Evolutionary conservation across 805 yeast species (phyloP).

Genomic region (Candida hungchunana): DNA sequence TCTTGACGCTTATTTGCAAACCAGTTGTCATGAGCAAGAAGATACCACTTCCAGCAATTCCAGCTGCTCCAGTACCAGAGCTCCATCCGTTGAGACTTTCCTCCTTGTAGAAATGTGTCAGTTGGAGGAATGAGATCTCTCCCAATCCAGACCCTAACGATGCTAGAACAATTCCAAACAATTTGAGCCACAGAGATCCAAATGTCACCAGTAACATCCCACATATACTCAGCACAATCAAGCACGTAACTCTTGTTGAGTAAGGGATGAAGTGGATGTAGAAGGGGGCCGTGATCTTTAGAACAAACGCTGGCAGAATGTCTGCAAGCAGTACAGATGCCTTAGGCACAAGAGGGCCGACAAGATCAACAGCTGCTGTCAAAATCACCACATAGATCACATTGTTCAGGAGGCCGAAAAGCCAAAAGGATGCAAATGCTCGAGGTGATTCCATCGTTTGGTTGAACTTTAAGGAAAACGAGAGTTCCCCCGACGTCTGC

Average conservation of each 20-base stretch:
- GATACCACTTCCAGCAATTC: slow-evolving; percentile 72
- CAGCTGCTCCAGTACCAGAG: slow-evolving; percentile 96
- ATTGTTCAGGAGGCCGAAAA: slow-evolving; percentile 84
- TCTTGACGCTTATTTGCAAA: slow-evolving; percentile 48
- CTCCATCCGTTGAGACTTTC: slow-evolving; percentile 81
- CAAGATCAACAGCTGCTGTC: slow-evolving; percentile 89
- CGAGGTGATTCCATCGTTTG: neutral
- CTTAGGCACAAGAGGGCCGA: slow-evolving; percentile 79
- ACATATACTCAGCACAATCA: slow-evolving; percentile 54
- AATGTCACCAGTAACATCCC: slow-evolving; percentile 70
- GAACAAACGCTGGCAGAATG: slow-evolving; percentile 72
- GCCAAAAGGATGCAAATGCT: slow-evolving; percentile 56
- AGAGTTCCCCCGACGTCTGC: too few relatives aligned
- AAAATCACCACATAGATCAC: slow-evolving; percentile 86
- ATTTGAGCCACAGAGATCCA: slow-evolving; percentile 33
- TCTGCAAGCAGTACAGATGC: slow-evolving; percentile 83
- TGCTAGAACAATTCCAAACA: slow-evolving; percentile 74
- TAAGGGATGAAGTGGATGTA: slow-evolving; percentile 67
- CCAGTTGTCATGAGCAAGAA: slow-evolving; percentile 72
- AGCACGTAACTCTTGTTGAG: slow-evolving; percentile 41
- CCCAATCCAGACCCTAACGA: slow-evolving; percentile 87
- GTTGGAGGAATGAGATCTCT: slow-evolving; percentile 80
- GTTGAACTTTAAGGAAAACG: too few relatives aligned
- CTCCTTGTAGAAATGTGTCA: slow-evolving; percentile 71
- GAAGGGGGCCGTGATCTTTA: slow-evolving; percentile 76